Evolutionary conservation across 352 stramenopile genomes (phyloP).

Genomic region (Pythium phragmiticola): DNA sequence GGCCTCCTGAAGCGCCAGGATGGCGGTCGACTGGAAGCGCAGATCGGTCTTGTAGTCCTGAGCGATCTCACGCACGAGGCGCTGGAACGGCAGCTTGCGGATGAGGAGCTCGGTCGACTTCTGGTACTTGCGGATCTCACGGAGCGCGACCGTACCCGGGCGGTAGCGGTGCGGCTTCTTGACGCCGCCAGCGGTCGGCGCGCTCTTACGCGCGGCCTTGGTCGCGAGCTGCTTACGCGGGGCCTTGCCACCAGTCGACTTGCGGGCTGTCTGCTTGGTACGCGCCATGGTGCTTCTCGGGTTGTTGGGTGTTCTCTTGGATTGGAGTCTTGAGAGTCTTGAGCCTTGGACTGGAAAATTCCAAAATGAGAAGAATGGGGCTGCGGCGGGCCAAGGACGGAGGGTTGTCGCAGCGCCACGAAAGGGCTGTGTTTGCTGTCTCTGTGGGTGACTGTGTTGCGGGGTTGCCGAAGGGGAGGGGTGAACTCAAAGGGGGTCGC

Average conservation of each 20-base stretch:
- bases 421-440: slow-evolving; percentile 2
- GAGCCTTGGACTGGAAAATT: slow-evolving; percentile 31
- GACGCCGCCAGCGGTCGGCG: slow-evolving; percentile 74
- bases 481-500: slow-evolving; percentile 25
- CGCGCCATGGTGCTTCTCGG: slow-evolving; percentile 55
- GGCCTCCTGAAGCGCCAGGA: slow-evolving; percentile 77
- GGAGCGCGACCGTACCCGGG: slow-evolving; percentile 66
- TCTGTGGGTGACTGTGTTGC: slow-evolving; percentile 20
- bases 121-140: slow-evolving; percentile 94
- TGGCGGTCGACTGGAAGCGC: slow-evolving; percentile 62
- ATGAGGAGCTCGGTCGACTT: slow-evolving; percentile 90
- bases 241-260: slow-evolving; percentile 87
- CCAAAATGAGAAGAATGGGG: slow-evolving; percentile 20
- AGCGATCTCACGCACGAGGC: slow-evolving; percentile 82
- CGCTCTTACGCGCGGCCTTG: slow-evolving; percentile 84
- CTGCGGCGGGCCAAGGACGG: background rate
- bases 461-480: slow-evolving; percentile 20
- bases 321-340: slow-evolving; percentile 14
- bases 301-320: background rate
- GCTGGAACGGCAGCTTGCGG: slow-evolving; percentile 90
- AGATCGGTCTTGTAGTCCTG: slow-evolving; percentile 46
- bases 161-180: slow-evolving; percentile 59
- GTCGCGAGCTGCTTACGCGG: slow-evolving; percentile 83
- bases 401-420: slow-evolving; percentile 18
- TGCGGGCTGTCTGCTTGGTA: slow-evolving; percentile 92